Evolutionary conservation across 495 filamentous ascomycete genomes (phyloP).

Genomic region (Glonium stellatum): DNA sequence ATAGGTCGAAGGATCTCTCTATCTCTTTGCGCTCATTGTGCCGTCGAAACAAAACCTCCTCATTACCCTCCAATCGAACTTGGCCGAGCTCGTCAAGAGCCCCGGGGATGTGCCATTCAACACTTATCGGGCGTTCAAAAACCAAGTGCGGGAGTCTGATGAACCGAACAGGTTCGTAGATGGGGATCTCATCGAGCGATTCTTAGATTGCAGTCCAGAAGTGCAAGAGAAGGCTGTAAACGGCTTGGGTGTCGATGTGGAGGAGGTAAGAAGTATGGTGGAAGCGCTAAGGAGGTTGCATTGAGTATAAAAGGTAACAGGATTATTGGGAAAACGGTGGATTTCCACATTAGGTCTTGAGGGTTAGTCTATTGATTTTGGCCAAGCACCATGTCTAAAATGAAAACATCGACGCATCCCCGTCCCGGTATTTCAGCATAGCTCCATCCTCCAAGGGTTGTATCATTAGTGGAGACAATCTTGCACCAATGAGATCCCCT

Average conservation of each 20-base stretch:
- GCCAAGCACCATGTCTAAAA: too few relatives aligned
- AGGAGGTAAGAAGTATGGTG: constrained; percentile 55
- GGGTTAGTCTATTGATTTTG: too few relatives aligned
- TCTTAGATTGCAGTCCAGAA: constrained; percentile 59
- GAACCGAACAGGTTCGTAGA: constrained; percentile 87
- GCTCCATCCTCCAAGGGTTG: too few relatives aligned
- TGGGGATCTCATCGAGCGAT: constrained; percentile 81
- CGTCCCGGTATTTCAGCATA: too few relatives aligned
- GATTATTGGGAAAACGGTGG: too few relatives aligned
- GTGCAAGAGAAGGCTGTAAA: constrained; percentile 59
- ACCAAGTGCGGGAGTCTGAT: constrained; percentile 57
- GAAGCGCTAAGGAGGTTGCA: constrained; percentile 57
- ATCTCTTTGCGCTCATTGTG: constrained; percentile 75
- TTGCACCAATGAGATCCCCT: too few relatives aligned
- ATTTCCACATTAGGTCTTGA: too few relatives aligned
- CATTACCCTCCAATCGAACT: constrained; percentile 68
- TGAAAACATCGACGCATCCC: too few relatives aligned
- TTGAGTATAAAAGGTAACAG: not conserved
- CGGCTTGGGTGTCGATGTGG: constrained; percentile 42
- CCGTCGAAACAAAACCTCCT: constrained; percentile 66
- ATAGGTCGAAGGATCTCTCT: constrained; percentile 84
- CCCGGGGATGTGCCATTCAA: constrained; percentile 68
- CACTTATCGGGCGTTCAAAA: constrained; percentile 71
- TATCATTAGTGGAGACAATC: too few relatives aligned
- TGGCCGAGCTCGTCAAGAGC: constrained; percentile 58